Base-by-base conservation (phyloP, 805 yeast species). In the Yarrowia yakushimensis region DNA sequence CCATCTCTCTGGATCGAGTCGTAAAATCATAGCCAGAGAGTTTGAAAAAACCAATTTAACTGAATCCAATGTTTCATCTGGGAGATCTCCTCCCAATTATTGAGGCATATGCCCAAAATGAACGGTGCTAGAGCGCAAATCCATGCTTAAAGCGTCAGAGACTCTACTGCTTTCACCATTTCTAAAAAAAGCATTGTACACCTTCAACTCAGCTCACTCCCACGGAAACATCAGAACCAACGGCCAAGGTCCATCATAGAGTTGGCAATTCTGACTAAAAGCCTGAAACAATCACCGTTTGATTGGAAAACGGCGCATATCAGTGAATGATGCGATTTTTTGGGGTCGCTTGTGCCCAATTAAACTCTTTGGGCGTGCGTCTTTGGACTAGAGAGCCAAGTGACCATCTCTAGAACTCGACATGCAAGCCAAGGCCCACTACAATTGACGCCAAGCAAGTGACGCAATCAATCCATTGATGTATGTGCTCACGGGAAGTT, bases 41-140 rank as follows among this genome's bases (percentile, higher is more conserved):
- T 43, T 43, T 43, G 10, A 33, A 43, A 43, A 43, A 43, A 43
- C 50, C 50, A 43, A 43, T 43, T 43, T 17, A 27, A 27, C 50
- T 43, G 50, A 43, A 18, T 43, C 50, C 27, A 13, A 17, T 43
- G 50, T 43, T 27, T 43, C 50, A 43, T 34, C 45, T 22, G n/a
- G 25, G 25, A 39, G 43, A 39, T 39, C 43, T 22, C 11, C 7
- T 18, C 7, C 15, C 17, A 10, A 17, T 5, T 18, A 18, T 37
- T 37, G 42, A 37, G 25, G 42, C 42, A 18, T 20, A 22, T 39
- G 27, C 25, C 27, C 17, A 39, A n/a, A n/a, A n/a, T 39, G 20
- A 18, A 5, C 43, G 8, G 25, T 5, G 2, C 41, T 39, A 22
- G 17, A 20, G 43, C 22, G 27, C 13, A 39, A 39, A 12, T 13